A percentile compares a stretch with the other conserved stretches of the same genome.
Conservation (phyloP, 2,329 filamentous ascomycete genomes). For the Herpotrichia juniperi region DNA sequence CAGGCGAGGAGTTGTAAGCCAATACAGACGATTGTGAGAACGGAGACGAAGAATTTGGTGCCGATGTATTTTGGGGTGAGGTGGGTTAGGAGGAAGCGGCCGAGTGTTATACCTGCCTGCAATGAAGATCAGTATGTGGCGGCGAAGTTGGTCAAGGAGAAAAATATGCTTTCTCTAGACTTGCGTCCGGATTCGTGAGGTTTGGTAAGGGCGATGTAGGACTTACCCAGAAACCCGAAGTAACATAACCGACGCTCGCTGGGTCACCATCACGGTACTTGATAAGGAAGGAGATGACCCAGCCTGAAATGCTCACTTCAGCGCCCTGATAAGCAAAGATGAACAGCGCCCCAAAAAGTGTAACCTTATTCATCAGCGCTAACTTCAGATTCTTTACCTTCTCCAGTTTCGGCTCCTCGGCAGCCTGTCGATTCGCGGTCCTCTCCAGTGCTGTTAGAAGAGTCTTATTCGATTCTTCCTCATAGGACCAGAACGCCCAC, state of each 20-base stretch:
- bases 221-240: conserved; percentile 69
- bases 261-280: conserved; percentile 72
- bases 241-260: conserved; percentile 77
- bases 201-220: not conserved
- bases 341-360: conserved; percentile 77
- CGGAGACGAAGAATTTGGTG: conserved; percentile 72
- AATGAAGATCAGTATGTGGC: conserved; percentile 11
- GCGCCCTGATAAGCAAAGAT: conserved; percentile 87
- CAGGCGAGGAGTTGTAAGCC: conserved; percentile 79
- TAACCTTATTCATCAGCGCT: conserved; percentile 61
- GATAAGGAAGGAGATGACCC: conserved; percentile 87
- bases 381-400: conserved; percentile 57
- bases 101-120: conserved; percentile 76
- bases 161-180: not conserved
- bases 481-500: conserved; percentile 74
- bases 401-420: conserved; percentile 38
- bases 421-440: conserved; percentile 49
- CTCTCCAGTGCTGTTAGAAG: conserved; percentile 53
- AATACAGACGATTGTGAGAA: conserved; percentile 65
- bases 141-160: not conserved
- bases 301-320: conserved; percentile 83
- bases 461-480: conserved; percentile 61
- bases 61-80: conserved; percentile 71
- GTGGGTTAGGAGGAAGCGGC: conserved; percentile 73
- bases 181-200: not conserved